Conservation (phyloP, 352 stramenopile genomes). For the Globisporangium abappressorium region DNA sequence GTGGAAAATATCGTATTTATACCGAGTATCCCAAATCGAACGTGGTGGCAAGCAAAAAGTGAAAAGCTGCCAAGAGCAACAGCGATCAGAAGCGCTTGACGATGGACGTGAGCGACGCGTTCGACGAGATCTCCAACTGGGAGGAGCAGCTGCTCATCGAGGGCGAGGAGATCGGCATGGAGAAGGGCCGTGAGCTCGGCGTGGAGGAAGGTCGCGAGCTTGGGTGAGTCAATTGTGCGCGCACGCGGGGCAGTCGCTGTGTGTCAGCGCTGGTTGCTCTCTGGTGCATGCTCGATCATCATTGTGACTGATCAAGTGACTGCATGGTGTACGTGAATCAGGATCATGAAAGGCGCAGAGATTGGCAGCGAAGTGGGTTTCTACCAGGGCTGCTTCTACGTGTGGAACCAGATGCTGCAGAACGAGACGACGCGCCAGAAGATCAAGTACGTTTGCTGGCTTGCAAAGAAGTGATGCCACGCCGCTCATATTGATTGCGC, state of each 20-base stretch:
- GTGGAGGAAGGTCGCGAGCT: constrained; percentile 75
- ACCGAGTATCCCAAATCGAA: too few relatives aligned
- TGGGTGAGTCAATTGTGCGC: constrained; percentile 32
- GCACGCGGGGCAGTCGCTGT: background rate
- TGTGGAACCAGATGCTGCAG: constrained; percentile 64
- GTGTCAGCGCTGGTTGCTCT: background rate
- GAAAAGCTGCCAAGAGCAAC: background rate
- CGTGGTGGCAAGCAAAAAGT: background rate
- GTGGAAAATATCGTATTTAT: too few relatives aligned
- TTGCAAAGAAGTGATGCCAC: background rate
- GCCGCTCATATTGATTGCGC: background rate
- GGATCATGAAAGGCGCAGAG: constrained; percentile 73
- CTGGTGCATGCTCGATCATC: background rate
- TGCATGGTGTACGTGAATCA: background rate
- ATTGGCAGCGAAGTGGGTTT: constrained; percentile 82
- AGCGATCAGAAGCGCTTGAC: background rate
- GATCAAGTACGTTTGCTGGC: constrained; percentile 36
- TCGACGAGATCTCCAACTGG: constrained; percentile 70
- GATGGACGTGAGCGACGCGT: constrained; percentile 71
- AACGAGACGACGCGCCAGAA: constrained; percentile 28
- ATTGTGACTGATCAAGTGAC: background rate
- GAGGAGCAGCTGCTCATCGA: constrained; percentile 70
- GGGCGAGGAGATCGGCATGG: constrained; percentile 57
- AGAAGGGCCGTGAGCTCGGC: constrained; percentile 51
- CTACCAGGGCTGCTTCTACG: constrained; percentile 72